A percentile compares a stretch with the other conserved stretches of the same genome.
Evolutionary conservation across 495 filamentous ascomycete genomes (phyloP).

Genomic region (Neurospora sp.): DNA sequence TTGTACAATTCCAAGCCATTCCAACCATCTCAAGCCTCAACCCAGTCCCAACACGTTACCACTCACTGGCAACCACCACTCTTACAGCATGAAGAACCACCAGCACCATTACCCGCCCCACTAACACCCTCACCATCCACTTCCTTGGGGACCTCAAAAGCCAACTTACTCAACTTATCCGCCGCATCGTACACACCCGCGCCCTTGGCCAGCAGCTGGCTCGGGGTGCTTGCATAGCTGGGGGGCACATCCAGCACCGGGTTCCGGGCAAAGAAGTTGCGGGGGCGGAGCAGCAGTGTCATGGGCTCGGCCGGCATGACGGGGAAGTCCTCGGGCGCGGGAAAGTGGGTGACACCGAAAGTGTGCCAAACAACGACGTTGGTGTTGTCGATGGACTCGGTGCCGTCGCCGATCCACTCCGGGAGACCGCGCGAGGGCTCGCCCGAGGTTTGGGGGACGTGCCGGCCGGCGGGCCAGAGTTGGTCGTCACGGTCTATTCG

Average conservation of each 20-base stretch:
- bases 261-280: constrained; percentile 82
- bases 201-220: constrained; percentile 47
- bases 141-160: constrained; percentile 24
- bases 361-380: constrained; percentile 96
- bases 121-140: constrained; percentile 18
- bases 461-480: constrained; percentile 83
- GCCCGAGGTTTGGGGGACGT: constrained; percentile 88
- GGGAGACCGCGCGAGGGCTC: constrained; percentile 70
- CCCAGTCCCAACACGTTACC: constrained; percentile 31
- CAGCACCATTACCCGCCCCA: not conserved
- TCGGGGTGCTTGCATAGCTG: constrained; percentile 64
- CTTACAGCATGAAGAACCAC: not conserved
- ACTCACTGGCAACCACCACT: constrained; percentile 51
- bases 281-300: constrained; percentile 70
- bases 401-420: constrained; percentile 73
- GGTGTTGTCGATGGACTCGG: constrained; percentile 65
- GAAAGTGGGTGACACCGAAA: constrained; percentile 89
- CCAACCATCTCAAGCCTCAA: not conserved
- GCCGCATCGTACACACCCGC: constrained; percentile 35
- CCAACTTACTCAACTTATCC: constrained; percentile 37
- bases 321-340: constrained; percentile 85
- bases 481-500: constrained; percentile 66
- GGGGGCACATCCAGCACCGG: constrained; percentile 83
- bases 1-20: constrained; percentile 23
- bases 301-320: constrained; percentile 85